Base-by-base conservation (phyloP, 225 moss, liverwort and hornwort genomes). In the Physcomitrellopsis africana region DNA sequence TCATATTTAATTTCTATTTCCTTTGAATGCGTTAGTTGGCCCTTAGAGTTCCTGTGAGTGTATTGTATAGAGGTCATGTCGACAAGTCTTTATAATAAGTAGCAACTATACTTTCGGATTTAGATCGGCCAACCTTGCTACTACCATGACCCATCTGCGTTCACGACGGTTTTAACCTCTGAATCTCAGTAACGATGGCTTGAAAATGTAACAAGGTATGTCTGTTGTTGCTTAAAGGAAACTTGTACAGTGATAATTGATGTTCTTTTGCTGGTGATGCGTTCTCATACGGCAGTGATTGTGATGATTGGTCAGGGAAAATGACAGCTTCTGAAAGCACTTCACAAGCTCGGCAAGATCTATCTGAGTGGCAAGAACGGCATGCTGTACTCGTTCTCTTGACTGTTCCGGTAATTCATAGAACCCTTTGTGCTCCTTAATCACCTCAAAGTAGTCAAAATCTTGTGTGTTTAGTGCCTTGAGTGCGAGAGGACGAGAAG, bases 361-460 rank as follows among this genome's bases (percentile, higher is more conserved):
- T 96, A 63, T 83, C 87, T 52, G 90, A 89, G 61, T 96, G 95
- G 95, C 93, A 89, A 79, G 95, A 93, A 75, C 90, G 90, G 75
- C 95, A 96, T 86, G 93, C 92, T 65, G 87, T 96, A 44, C 84
- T 96, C 73, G 95, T 96, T 75, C 95, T 96, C 37, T 79, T 87
- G 79, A 76, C 91, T 75, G 92, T 96, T 65, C 90, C 88, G 88
- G 95, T 93, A 85, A 72, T 52, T 72, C 26, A 12, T 47, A 54
- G 20, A 8, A 57, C n/a, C 27, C 58, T 48, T 10, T 68, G 49
- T 27, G 20, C 29, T 61, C 45, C 23, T 54, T 47, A 5, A 23
- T 24, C 29, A 46, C 57, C 41, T 72, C 18, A 47, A 59, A 51
- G 17, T 69, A 32, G 62, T 23, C 22, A 27, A 23, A 4, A 16